Base-by-base conservation (phyloP, 768 basidiomycete genomes). In the Psilocybe cubensis region DNA sequence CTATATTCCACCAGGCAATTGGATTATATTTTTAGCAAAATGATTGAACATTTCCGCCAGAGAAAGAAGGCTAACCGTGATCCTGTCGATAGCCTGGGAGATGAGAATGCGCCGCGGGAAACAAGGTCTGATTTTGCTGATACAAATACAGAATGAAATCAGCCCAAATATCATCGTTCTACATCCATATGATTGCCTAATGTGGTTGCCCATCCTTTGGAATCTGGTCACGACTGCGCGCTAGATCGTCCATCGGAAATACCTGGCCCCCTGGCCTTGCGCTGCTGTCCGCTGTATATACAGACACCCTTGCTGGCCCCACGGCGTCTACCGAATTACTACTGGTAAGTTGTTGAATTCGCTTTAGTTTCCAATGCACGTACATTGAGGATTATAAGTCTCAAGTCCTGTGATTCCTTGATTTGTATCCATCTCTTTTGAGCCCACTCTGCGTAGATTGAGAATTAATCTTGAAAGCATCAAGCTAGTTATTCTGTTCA, bases 401-500 rank as follows among this genome's bases (percentile, higher is more conserved):
- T 48, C 46, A 4, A 48, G 18, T n/a, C 46, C 27, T 8, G 46
- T 48, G 28, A 48, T 48, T 5, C 29, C 46, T 31, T 8, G 3
- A 18, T 7, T 1, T 1, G 27, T n/a, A n/a, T 28, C 45, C 14
- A 31, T 18, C 5, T 48, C 28, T 28, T n/a, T 29, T 3, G 25
- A 14, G 2, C 27, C 46, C 27, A 29, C 27, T 14, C n/a, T 12
- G 9, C 49, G 35, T 25, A 51, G 49, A 18, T 51, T 51, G 6
- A 51, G 31, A 23, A 51, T 51, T n/a, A 51, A 31, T 20, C 49
- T 35, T 11, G 49, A 51, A 21, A 51, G 29, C 49, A 51, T 51
- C 33, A 51, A 23, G 23, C 49, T 51, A 4, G 49, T 51, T 6
- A 51, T 51, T 38, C 49, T 51, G 21, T 48, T 4, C 24, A n/a